Conservation (phyloP, 1,139 yeast species). For the Pichia sp. region DNA sequence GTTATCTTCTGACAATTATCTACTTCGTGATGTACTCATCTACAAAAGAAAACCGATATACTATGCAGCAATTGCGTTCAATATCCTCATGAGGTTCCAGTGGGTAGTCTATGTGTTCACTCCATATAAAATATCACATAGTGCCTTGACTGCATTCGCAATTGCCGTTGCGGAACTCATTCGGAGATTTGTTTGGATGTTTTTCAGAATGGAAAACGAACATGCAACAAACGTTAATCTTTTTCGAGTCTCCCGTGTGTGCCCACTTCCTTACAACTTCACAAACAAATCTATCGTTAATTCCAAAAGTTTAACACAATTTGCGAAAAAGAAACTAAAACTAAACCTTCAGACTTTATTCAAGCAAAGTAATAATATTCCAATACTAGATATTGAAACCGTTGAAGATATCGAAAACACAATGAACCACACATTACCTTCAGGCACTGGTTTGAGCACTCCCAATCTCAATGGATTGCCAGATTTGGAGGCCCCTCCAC, state of each 20-base stretch:
- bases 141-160: constrained; percentile 79
- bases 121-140: constrained; percentile 73
- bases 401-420: constrained; percentile 6
- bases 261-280: constrained; percentile 71
- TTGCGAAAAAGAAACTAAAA: background rate
- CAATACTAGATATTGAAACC: background rate
- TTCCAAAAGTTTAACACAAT: background rate
- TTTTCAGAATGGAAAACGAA: constrained; percentile 92
- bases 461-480: background rate
- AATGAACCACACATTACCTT: background rate
- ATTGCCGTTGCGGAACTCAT: constrained; percentile 78
- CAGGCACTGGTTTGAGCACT: background rate
- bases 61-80: constrained; percentile 68
- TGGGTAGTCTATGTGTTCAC: constrained; percentile 85
- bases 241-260: constrained; percentile 80
- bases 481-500: background rate
- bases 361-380: background rate
- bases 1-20: constrained; percentile 49
- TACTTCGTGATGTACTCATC: constrained; percentile 62
- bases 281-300: background rate
- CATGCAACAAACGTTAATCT: constrained; percentile 84
- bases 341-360: background rate
- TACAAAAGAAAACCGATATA: constrained; percentile 58
- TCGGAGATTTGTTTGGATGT: constrained; percentile 82
- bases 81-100: constrained; percentile 74